Base-by-base conservation (phyloP, 306 rosid species). In the Casuarina cunninghamiana region DNA sequence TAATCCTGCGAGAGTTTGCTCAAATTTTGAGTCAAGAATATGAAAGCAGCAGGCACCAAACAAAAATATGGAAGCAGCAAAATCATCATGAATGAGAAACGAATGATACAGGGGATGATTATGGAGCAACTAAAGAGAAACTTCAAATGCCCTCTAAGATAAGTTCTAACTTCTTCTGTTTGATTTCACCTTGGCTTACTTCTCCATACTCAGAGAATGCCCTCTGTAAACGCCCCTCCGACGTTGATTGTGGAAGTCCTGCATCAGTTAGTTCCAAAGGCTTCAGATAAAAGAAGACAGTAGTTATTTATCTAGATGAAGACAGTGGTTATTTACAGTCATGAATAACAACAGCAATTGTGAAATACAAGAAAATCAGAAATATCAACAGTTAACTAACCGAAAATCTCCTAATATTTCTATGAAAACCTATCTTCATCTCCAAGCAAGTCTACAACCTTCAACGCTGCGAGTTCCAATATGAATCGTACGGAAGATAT, bases 181-280 rank as follows among this genome's bases (percentile, higher is more conserved):
- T 26, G 32, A 76, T 48, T 46, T 57, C 79, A 88, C 89, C 89
- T 83, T 53, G 77, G 67, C 55, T 74, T 55, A 86, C 80, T 57
- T 77, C 79, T 39, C 91, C 91, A 72, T 75, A 88, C 78, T 67
- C 62, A 38, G 88, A 85, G 72, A 83, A 86, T 72, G 66, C 85
- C 86, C 81, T 74, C 67, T 6, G 48, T 66, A 88, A 72, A 35
- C 61, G 80, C 77, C 77, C 88, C 84, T 81, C 88, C 53, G 86
- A 35, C 53, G 78, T 86, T 74, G 89, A 81, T 46, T 45, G 79
- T 6, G 89, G 79, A 41, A 88, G 87, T 73, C 91, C 91, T 83
- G 86, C 81, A 83, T 77, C 69, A 74, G 43, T 42, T 55, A 68
- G 73, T 65, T 76, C 75, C 55, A 53, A 76, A 77, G 74, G 74